Base-by-base conservation (phyloP, 1,139 yeast genomes). In the Geotrichum macrosporum region DNA sequence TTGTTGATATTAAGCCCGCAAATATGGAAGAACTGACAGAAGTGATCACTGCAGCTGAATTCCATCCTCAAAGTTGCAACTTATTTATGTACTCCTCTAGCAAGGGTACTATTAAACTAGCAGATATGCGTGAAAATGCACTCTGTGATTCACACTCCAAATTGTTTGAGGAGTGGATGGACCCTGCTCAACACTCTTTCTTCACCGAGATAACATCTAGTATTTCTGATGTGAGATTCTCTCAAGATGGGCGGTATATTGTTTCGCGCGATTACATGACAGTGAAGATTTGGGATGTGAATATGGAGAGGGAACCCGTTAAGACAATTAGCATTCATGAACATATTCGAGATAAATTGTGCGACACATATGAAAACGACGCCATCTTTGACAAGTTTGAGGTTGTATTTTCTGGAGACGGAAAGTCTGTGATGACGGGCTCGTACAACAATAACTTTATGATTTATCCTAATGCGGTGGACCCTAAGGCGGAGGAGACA, bases 11-110 rank as follows among this genome's bases (percentile, higher is more conserved):
- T 61, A 89, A 94, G 67, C 99, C 99, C 5, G 86, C 92, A 16
- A 88, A 89, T 67, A 94, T 94, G 98, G 99, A 94, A 70, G 99
- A 94, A 68, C 77, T 94, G 61, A 92, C 98, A 12, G 98, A 94
- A 67, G 98, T 94, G 46, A 92, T 94, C 57, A 94, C 99, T n/a
- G 80, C 94, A 60, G 95, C 97, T 2, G 96, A 89, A 66, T 92
- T 94, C 71, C 98, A 94, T 66, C 98, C 99, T 13, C 71, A 72
- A 46, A 83, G 84, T 64, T 94, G 99, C 72, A 92, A 92, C 66
- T 73, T 85, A 61, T 92, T 94, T 67, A 88, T 92, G 94, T 92
- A 92, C 70, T 83, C 96, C n/a, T 84, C 95, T 12, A 84, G 95
- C 42, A 92, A 92, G 66, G 99, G 98, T 50, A 86, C 96, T 36